Evolutionary conservation across 768 basidiomycete genomes (phyloP).

Genomic region (Suillus variegatus): DNA sequence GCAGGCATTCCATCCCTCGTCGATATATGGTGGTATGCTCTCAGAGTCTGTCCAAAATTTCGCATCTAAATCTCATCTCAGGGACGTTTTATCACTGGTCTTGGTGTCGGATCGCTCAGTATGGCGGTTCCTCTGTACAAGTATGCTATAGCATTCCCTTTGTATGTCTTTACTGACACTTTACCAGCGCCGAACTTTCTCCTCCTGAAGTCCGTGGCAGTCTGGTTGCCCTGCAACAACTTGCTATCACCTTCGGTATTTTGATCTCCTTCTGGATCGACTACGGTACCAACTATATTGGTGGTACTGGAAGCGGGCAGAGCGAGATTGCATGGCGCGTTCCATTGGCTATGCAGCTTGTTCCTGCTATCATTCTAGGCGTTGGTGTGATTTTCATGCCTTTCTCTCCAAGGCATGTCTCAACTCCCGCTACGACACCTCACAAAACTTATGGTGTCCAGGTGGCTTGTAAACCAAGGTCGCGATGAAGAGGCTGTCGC

Average conservation of each 20-base stretch:
- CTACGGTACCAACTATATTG: constrained; percentile 67
- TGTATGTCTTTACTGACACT: constrained; percentile 1
- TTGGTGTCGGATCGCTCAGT: constrained; percentile 79
- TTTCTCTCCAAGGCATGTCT: constrained; percentile 65
- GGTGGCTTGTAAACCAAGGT: constrained; percentile 78
- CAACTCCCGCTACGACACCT: constrained; percentile 1
- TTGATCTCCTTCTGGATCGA: constrained; percentile 59
- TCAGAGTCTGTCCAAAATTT: neutral
- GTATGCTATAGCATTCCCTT: constrained; percentile 12
- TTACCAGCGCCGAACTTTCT: constrained; percentile 50
- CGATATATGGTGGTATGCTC: constrained; percentile 62
- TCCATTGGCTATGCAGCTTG: constrained; percentile 71
- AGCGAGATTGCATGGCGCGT: constrained; percentile 75
- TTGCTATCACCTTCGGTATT: constrained; percentile 81
- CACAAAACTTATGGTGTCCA: constrained; percentile 19
- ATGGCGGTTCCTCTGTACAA: constrained; percentile 88
- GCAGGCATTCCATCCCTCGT: constrained; percentile 54
- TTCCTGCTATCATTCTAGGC: constrained; percentile 71
- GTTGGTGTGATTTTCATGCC: constrained; percentile 77
- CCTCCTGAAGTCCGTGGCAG: constrained; percentile 84
- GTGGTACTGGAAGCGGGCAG: constrained; percentile 57
- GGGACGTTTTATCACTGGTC: constrained; percentile 77
- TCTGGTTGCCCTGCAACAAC: constrained; percentile 78
- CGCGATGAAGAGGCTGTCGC: constrained; percentile 72
- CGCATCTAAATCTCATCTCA: constrained; percentile 11